Evolutionary conservation across 768 basidiomycete genomes (phyloP), one percentile per base, ranked within the genome.

Genomic region (Rhodotorula taiwanensis): DNA sequence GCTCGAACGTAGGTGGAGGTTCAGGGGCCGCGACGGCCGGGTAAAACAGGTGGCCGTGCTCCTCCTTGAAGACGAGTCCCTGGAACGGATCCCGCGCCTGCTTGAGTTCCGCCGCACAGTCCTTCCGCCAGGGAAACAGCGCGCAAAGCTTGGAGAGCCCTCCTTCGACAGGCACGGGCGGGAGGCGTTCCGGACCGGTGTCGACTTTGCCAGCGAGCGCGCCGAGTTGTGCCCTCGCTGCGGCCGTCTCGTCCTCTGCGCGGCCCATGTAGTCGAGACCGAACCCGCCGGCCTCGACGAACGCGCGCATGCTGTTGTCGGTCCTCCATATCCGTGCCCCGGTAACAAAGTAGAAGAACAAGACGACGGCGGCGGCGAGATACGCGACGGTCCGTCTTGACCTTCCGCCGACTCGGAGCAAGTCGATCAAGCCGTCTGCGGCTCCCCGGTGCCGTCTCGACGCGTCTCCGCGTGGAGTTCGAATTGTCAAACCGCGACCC

Each of bases 41-140:
- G 51, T 59, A 68, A 33, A 53, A 45, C 7, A 68, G 21, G 15
- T 55, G 49, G 0, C 66, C 66, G 16, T 33, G 14, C 3, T 39
- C 18, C 34, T 47, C 31, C 23, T 20, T 10, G 43, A 62, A 67
- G 2, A 8, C 14, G 11, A 55, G 58, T 21, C 52, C 49, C 10
- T 49, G 30, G 56, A 67, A 67, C 27, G 66, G 66, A 25, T 56
- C 54, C 28, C 44, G 49, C 9, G 10, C 5, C 9, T 14, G 14
- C 21, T 1, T 2, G 20, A 28, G 21, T 21, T 41, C 43, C 18
- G 14, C 27, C 6, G 30, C 28, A 31, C 64, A 65, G 28, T 56
- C 64, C 4, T 9, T 16, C 34, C 64, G 54, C 64, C 64, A 65
- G 21, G 64, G 64, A 34, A 65, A 60, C n/a, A 65, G 54, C 33